Evolutionary conservation across 1,284 basidiomycete genomes (phyloP).

Genomic region (Trametes polyzona): DNA sequence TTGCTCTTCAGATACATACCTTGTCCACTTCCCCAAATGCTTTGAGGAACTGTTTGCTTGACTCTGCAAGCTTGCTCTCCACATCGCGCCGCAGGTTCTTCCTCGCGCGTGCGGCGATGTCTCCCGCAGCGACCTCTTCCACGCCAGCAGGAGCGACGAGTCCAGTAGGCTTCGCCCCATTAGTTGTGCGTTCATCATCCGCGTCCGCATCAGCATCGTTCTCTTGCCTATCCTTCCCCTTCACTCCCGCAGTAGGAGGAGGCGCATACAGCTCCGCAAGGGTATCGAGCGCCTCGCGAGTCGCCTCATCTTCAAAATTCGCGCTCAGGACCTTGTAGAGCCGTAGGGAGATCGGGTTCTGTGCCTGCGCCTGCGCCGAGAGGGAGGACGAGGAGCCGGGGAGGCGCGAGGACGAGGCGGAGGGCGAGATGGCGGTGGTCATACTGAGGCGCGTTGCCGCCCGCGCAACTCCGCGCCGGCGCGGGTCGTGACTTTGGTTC

Average conservation of each 20-base stretch:
- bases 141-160: constrained; percentile 24
- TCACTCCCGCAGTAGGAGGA: constrained; percentile 19
- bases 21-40: constrained; percentile 88
- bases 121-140: constrained; percentile 41
- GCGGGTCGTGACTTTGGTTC: not conserved
- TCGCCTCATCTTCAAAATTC: constrained; percentile 82
- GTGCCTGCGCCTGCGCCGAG: constrained; percentile 21
- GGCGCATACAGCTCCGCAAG: constrained; percentile 76
- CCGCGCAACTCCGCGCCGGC: constrained; percentile 6
- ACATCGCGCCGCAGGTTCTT: constrained; percentile 84
- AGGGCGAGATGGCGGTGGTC: constrained; percentile 30
- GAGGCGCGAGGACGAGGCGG: constrained; percentile 25
- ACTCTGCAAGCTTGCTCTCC: constrained; percentile 78
- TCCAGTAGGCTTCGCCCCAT: constrained; percentile 20
- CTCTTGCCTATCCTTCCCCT: constrained; percentile 38
- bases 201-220: constrained; percentile 30
- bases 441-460: constrained; percentile 12
- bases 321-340: constrained; percentile 88
- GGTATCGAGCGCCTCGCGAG: constrained; percentile 80
- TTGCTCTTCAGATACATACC: constrained; percentile 48
- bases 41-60: constrained; percentile 79
- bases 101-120: constrained; percentile 70
- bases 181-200: constrained; percentile 30
- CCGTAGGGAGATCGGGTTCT: constrained; percentile 79
- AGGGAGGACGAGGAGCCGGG: constrained; percentile 21